Conservation (phyloP, 2,329 filamentous ascomycete genomes). For the Diplocarpon rosae region DNA sequence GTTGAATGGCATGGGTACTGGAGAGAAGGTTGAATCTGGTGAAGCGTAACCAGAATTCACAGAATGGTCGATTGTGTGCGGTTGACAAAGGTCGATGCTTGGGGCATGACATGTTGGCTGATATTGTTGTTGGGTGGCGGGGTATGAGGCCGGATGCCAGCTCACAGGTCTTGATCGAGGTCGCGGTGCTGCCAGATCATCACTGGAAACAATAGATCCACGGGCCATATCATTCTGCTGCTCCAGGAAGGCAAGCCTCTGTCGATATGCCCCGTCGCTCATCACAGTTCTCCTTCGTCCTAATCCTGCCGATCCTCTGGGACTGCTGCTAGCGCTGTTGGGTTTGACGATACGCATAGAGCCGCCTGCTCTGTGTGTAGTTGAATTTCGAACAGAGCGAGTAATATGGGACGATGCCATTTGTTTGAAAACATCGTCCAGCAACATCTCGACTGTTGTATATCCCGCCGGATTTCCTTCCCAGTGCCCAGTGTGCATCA, state of each 20-base stretch:
- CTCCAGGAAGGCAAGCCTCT: slow-evolving; percentile 23
- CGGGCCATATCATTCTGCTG: slow-evolving; percentile 35
- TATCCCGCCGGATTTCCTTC: slow-evolving; percentile 24
- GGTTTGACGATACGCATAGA: slow-evolving; percentile 54
- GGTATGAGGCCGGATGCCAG: slow-evolving; percentile 60
- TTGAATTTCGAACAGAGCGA: slow-evolving; percentile 39
- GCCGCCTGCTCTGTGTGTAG: slow-evolving; percentile 37
- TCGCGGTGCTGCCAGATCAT: slow-evolving; percentile 23
- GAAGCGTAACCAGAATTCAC: slow-evolving; percentile 49
- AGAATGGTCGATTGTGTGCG: slow-evolving; percentile 22
- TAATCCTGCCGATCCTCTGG: slow-evolving; percentile 40
- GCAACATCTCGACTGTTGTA: slow-evolving; percentile 32
- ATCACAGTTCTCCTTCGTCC: slow-evolving; percentile 46
- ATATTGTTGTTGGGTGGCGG: slow-evolving; percentile 23
- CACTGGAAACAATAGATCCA: slow-evolving; percentile 30
- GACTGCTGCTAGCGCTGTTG: slow-evolving; percentile 58
- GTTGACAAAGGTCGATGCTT: slow-evolving; percentile 28
- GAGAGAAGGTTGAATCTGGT: slow-evolving; percentile 43
- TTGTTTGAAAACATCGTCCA: slow-evolving; percentile 43
- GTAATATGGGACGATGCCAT: slow-evolving; percentile 36
- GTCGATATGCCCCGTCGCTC: slow-evolving; percentile 31
- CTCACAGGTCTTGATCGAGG: slow-evolving; percentile 51
- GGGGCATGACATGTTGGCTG: slow-evolving; percentile 29
- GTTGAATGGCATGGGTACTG: slow-evolving; percentile 37
- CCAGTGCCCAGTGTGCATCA: slow-evolving; percentile 22